Percentiles rank a stretch among this genome's conserved stretches.
Conservation (phyloP, 345 rosid genomes). For the Trapa incisa region DNA sequence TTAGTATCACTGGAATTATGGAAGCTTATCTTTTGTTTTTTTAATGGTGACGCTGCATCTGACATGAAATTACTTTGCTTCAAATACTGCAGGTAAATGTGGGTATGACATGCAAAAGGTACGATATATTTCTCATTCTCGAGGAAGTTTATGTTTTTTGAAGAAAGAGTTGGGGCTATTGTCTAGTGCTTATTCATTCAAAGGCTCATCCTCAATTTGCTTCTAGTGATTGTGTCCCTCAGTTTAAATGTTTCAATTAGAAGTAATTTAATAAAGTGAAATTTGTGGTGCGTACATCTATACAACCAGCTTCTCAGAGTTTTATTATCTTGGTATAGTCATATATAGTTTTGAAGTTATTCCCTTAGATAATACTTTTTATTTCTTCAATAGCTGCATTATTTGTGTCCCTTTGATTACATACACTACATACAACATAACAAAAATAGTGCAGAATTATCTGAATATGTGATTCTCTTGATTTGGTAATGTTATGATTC, state of each 20-base stretch:
- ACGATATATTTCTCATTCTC: not conserved
- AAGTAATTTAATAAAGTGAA: not conserved
- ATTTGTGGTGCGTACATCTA: not conserved
- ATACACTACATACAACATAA: not conserved
- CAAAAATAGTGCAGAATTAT: not conserved
- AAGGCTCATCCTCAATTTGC: not conserved
- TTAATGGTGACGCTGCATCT: not conserved
- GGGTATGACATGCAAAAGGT: slow-evolving; percentile 12
- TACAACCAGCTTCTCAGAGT: not conserved
- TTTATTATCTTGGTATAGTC: not conserved
- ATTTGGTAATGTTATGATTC: not conserved
- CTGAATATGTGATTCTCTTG: not conserved
- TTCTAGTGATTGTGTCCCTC: not conserved
- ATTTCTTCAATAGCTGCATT: not conserved
- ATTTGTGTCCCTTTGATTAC: not conserved
- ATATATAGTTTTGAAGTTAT: not conserved
- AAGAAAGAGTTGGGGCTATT: not conserved
- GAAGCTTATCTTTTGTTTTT: not conserved
- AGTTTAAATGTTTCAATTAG: not conserved
- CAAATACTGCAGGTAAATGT: slow-evolving; percentile 9
- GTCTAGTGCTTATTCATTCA: too few species aligned
- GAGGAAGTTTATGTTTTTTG: not conserved
- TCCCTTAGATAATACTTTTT: not conserved
- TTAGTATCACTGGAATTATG: not conserved
- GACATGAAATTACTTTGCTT: not conserved